Percentiles rank a stretch among this genome's conserved stretches.
These are phyloP conservation scores for Candida berthetii DNA, from an alignment of 805 yeast species.

Conservation along the genomic window DNA sequence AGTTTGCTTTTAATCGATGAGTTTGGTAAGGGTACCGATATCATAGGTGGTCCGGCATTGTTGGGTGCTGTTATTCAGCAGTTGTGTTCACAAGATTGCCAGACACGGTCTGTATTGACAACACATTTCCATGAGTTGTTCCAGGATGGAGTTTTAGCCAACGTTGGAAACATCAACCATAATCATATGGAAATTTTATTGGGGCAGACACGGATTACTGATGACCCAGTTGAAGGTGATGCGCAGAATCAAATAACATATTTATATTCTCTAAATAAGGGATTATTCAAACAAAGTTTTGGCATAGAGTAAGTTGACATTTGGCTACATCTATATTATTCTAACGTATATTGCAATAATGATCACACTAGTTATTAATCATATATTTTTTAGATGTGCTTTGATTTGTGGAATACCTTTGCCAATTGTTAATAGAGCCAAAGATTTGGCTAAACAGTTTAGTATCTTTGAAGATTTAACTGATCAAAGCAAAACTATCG, in stretches of 20 bases:
- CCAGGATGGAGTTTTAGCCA: slow-evolving; percentile 15
- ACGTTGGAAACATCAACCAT: slow-evolving; percentile 19
- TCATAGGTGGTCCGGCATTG: slow-evolving; percentile 38
- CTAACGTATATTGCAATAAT: too few relatives aligned
- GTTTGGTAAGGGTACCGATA: slow-evolving; percentile 48
- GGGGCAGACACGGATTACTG: slow-evolving; percentile 1
- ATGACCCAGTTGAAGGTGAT: too few relatives aligned
- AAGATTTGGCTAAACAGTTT: slow-evolving; percentile 10
- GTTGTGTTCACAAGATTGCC: slow-evolving; percentile 9
- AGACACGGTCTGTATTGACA: slow-evolving; percentile 26
- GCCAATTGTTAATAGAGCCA: slow-evolving; percentile 26
- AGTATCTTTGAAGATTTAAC: too few relatives aligned
- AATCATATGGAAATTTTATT: slow-evolving; percentile 29
- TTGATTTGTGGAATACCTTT: slow-evolving; percentile 27
- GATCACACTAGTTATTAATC: too few relatives aligned
- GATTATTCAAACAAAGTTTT: slow-evolving; percentile 26
- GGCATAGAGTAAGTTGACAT: slow-evolving; percentile 30
- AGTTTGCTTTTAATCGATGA: slow-evolving; percentile 46
- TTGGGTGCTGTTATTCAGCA: slow-evolving; percentile 31
- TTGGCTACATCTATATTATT: too few relatives aligned
- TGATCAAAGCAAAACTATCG: too few relatives aligned
- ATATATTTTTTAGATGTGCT: slow-evolving; percentile 28
- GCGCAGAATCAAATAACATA: slow-evolving; percentile 24
- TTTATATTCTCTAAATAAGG: slow-evolving; percentile 25
- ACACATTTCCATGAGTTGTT: slow-evolving; percentile 41